These are phyloP conservation scores for Rhynchosporium graminicola DNA, from an alignment of 2,329 filamentous ascomycete species.

Conservation along the genomic window DNA sequence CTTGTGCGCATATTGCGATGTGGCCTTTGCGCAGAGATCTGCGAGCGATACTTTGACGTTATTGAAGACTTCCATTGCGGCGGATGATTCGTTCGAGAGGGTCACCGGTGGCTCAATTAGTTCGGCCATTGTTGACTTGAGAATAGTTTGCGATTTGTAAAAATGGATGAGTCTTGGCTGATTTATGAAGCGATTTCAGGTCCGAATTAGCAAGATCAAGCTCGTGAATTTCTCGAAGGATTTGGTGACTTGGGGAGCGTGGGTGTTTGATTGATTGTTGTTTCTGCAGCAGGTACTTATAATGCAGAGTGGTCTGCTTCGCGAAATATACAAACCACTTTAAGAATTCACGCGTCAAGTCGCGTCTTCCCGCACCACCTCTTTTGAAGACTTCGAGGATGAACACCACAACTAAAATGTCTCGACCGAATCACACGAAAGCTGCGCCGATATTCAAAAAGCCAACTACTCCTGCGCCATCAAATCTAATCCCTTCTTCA, in stretches of 20 bases:
- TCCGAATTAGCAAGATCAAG: constrained; percentile 1
- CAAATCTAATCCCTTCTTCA: constrained; percentile 75
- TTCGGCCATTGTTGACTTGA: constrained; percentile 33
- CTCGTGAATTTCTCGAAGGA: not conserved
- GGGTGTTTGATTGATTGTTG: not conserved
- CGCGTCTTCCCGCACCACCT: constrained; percentile 24
- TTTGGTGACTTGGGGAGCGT: constrained; percentile 7
- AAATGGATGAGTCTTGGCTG: not conserved
- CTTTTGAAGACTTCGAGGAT: not conserved
- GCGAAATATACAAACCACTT: constrained; percentile 13
- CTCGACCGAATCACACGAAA: constrained; percentile 30
- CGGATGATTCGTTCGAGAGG: constrained; percentile 28
- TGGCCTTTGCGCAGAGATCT: constrained; percentile 76
- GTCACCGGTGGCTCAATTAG: constrained; percentile 34
- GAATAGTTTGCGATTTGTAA: not conserved
- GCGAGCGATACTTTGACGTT: constrained; percentile 63
- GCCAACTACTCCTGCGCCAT: constrained; percentile 32
- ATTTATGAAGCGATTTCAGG: not conserved
- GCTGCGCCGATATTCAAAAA: constrained; percentile 37
- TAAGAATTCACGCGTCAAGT: constrained; percentile 1
- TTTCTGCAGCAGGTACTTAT: constrained; percentile 15
- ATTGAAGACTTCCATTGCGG: constrained; percentile 37
- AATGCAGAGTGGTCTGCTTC: constrained; percentile 12
- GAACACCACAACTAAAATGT: constrained; percentile 29
- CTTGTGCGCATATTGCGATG: constrained; percentile 84